These are phyloP conservation scores for Blastocladiella britannica DNA, from an alignment of 192 early-diverging fungal genomes.

Conservation along the genomic window DNA sequence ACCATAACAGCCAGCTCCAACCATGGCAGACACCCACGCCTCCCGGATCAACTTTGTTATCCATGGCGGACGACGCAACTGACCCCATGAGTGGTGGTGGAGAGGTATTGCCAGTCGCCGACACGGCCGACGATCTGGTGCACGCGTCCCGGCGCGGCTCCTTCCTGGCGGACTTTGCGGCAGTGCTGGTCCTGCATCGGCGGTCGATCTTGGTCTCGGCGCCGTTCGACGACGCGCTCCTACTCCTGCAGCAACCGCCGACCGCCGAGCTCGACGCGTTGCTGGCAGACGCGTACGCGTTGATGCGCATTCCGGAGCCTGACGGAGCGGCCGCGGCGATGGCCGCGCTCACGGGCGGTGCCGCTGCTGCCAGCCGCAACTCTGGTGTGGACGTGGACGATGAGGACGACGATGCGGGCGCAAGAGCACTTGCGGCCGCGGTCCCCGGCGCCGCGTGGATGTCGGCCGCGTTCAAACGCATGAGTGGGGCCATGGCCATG, in stretches of 20 bases:
- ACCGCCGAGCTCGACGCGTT: background rate
- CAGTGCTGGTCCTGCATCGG: background rate
- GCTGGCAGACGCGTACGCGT: background rate
- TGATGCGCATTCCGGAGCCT: background rate
- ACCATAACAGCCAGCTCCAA: too few relatives aligned
- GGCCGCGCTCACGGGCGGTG: background rate
- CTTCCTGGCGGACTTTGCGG: background rate
- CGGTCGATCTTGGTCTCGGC: background rate
- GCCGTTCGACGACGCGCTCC: background rate
- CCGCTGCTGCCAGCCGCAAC: too few relatives aligned
- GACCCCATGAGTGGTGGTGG: too few relatives aligned
- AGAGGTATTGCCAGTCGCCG: too few relatives aligned
- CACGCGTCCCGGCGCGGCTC: background rate
- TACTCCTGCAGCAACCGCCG: background rate
- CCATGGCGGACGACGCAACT: background rate
- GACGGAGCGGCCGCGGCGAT: background rate
- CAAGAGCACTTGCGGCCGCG: too few relatives aligned
- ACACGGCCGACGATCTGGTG: background rate
- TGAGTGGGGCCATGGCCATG: too few relatives aligned
- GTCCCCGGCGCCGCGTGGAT: background rate
- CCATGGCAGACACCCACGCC: too few relatives aligned
- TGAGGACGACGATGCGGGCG: too few relatives aligned
- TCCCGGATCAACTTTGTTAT: too few relatives aligned
- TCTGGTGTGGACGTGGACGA: too few relatives aligned
- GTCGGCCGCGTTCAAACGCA: background rate